Percentiles rank a stretch among this genome's conserved stretches.
These are phyloP conservation scores for Penicillium polonicum DNA, from an alignment of 2,329 filamentous ascomycete species.

Conservation along the genomic window DNA sequence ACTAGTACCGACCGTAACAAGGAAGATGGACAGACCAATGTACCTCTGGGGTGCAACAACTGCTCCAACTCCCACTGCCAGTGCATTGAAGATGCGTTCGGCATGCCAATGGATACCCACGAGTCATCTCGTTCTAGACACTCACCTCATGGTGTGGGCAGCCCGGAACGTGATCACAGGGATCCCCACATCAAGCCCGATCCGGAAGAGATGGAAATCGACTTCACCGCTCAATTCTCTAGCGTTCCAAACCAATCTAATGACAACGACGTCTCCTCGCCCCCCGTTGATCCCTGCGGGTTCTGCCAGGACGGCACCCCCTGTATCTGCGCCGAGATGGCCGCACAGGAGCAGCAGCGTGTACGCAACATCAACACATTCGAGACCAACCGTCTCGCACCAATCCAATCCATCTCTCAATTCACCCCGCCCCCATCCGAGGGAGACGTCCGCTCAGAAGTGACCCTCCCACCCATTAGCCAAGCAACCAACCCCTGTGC, in stretches of 20 bases:
- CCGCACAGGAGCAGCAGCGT: constrained; percentile 43
- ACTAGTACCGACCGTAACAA: constrained; percentile 18
- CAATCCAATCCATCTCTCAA: constrained; percentile 48
- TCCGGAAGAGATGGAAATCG: constrained; percentile 62
- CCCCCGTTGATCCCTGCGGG: constrained; percentile 67
- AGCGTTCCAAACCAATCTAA: constrained; percentile 34
- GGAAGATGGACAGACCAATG: constrained; percentile 32
- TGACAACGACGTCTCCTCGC: constrained; percentile 32
- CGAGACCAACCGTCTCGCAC: constrained; percentile 43
- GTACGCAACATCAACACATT: constrained; percentile 47
- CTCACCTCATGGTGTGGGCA: constrained; percentile 32
- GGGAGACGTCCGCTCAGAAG: constrained; percentile 57
- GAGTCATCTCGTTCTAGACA: constrained; percentile 37
- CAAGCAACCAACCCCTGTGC: constrained; percentile 50
- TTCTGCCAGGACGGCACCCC: constrained; percentile 82
- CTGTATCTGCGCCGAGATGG: constrained; percentile 74
- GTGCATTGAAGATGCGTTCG: constrained; percentile 57
- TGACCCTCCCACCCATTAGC: constrained; percentile 43
- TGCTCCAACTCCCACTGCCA: constrained; percentile 65
- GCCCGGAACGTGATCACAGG: constrained; percentile 55
- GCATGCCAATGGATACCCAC: constrained; percentile 45
- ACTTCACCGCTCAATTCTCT: constrained; percentile 69
- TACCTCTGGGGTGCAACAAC: constrained; percentile 61
- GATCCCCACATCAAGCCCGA: constrained; percentile 49
- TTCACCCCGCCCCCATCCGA: constrained; percentile 56